A percentile compares a stretch with the other conserved stretches of the same genome.
Evolutionary conservation across 306 rosid species (phyloP).

Genomic region (Trifolium dubium): DNA sequence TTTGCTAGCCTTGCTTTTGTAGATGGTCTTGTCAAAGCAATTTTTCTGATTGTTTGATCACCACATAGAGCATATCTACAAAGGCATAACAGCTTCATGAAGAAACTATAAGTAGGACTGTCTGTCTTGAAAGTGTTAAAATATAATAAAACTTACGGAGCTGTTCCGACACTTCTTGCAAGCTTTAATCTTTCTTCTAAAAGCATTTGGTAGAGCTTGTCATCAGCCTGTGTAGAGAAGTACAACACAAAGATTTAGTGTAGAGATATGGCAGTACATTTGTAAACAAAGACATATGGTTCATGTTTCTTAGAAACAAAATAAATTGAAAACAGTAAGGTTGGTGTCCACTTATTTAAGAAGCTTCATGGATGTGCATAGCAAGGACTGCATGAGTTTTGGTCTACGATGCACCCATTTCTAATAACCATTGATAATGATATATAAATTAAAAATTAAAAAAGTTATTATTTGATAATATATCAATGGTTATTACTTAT

Average conservation of each 20-base stretch:
- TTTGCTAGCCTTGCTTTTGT: conserved; percentile 86
- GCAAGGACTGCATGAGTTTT: background rate
- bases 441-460: background rate
- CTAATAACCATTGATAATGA: background rate
- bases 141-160: conserved; percentile 64
- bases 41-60: conserved; percentile 75
- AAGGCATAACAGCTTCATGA: conserved; percentile 10
- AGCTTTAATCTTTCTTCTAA: conserved; percentile 87
- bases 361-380: conserved; percentile 10
- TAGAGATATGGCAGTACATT: conserved; percentile 32
- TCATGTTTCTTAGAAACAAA: conserved; percentile 23
- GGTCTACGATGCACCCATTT: background rate
- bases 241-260: conserved; percentile 16
- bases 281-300: conserved; percentile 28
- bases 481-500: background rate
- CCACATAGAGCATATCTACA: conserved; percentile 90
- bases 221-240: conserved; percentile 62
- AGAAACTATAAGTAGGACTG: conserved; percentile 21
- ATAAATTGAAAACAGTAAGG: conserved; percentile 20
- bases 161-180: conserved; percentile 78
- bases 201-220: conserved; percentile 67
- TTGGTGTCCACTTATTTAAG: conserved; percentile 13
- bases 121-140: conserved; percentile 25
- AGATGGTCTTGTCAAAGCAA: conserved; percentile 83
- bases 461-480: background rate